phyloP scores from a whole-genome alignment of 257 asterid genomes.

The Anisodus acutangulus region DNA sequence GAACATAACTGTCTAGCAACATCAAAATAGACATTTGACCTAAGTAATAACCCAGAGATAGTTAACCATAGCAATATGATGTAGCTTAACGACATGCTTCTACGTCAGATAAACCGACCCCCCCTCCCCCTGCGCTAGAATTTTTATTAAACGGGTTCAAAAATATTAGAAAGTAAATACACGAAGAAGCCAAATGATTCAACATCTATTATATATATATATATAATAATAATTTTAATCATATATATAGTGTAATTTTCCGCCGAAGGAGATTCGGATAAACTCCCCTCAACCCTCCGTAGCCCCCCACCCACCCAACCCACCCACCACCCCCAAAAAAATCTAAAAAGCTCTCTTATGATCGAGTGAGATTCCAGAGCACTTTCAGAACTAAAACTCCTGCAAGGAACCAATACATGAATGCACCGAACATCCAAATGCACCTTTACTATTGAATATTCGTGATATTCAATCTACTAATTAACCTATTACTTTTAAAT shows the following conservation, averaged over 20 bases:
- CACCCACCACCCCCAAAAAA: background rate
- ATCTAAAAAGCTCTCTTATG: background rate
- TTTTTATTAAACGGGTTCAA: no score
- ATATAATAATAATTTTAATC: no score
- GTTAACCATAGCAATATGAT: background rate
- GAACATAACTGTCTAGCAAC: background rate
- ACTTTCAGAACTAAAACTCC: constrained; percentile 52
- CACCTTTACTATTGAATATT: background rate
- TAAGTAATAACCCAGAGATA: background rate
- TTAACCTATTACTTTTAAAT: no score
- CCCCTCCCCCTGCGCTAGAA: no score
- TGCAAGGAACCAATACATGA: constrained; percentile 34
- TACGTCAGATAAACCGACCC: background rate
- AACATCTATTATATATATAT: no score
- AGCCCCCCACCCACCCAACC: no score
- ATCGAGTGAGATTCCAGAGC: constrained; percentile 62
- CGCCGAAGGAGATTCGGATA: no score
- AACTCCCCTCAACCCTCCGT: no score
- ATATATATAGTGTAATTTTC: no score
- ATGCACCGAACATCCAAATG: background rate
- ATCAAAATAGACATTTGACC: constrained; percentile 6
- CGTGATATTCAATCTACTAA: no score
- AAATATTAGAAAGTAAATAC: no score
- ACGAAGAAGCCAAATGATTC: no score
- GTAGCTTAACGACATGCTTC: background rate